Evolutionary conservation across 2,329 filamentous ascomycete species (phyloP).

Genomic region (Cercospora berteroae): DNA sequence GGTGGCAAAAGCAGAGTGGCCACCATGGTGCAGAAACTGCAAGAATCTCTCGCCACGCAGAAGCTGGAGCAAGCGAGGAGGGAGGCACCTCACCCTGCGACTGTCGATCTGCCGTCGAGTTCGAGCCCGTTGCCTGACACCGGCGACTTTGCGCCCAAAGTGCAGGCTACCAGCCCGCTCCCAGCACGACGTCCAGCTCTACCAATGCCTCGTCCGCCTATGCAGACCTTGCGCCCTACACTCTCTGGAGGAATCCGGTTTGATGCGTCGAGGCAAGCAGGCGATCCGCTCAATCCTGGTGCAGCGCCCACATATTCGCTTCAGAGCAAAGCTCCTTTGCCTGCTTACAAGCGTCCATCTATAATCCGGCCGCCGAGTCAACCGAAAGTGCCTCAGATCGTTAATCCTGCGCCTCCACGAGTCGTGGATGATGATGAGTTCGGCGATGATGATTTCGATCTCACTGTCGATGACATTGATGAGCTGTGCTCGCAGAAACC

Average conservation of each 20-base stretch:
- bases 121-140: slow-evolving; percentile 48
- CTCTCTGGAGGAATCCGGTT: slow-evolving; percentile 22
- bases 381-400: slow-evolving; percentile 16
- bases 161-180: slow-evolving; percentile 23
- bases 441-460: slow-evolving; percentile 45
- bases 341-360: slow-evolving; percentile 36
- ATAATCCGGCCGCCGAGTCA: slow-evolving; percentile 28
- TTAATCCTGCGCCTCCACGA: slow-evolving; percentile 7
- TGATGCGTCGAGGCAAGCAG: slow-evolving; percentile 15
- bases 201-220: slow-evolving; percentile 15
- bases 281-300: slow-evolving; percentile 25
- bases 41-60: slow-evolving; percentile 44
- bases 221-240: slow-evolving; percentile 17
- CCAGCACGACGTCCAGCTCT: slow-evolving; percentile 19
- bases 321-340: slow-evolving; percentile 35
- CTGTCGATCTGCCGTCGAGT: slow-evolving; percentile 43
- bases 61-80: slow-evolving; percentile 26
- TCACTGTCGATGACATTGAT: slow-evolving; percentile 59
- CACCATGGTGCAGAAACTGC: slow-evolving; percentile 45
- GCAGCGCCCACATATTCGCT: slow-evolving; percentile 31
- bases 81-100: slow-evolving; percentile 11
- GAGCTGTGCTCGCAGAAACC: slow-evolving; percentile 50
- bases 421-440: slow-evolving; percentile 43
- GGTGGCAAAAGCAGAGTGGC: slow-evolving; percentile 36
- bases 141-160: slow-evolving; percentile 18